These are phyloP conservation scores for Tulasnella sp. DNA, from an alignment of 768 basidiomycete species.

Conservation along the genomic window DNA sequence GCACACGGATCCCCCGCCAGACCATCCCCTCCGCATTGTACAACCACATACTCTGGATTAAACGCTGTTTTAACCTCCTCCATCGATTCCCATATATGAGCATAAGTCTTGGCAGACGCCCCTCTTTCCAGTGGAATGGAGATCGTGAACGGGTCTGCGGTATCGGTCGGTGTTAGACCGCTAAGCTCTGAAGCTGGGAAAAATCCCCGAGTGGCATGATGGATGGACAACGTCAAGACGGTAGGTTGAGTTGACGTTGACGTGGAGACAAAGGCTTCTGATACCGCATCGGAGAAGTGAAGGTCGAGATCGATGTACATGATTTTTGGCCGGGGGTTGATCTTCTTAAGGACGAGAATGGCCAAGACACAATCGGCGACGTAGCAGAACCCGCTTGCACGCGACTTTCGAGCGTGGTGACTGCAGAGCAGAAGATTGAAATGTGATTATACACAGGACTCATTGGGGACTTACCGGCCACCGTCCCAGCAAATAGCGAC, in stretches of 20 bases:
- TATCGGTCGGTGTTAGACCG: slow-evolving; percentile 50
- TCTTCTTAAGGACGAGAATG: slow-evolving; percentile 67
- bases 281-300: slow-evolving; percentile 89
- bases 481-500: slow-evolving; percentile 90
- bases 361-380: slow-evolving; percentile 87
- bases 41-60: slow-evolving; percentile 72
- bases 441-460: slow-evolving; percentile 32
- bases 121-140: slow-evolving; percentile 79
- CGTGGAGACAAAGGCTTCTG: slow-evolving; percentile 65
- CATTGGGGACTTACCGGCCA: slow-evolving; percentile 52
- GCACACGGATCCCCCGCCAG: slow-evolving; percentile 90
- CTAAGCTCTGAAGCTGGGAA: slow-evolving; percentile 69
- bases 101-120: slow-evolving; percentile 65
- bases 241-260: slow-evolving; percentile 44
- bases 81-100: slow-evolving; percentile 59
- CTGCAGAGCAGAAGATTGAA: slow-evolving; percentile 44
- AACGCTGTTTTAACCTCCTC: slow-evolving; percentile 64
- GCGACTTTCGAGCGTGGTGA: slow-evolving; percentile 80
- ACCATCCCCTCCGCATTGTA: slow-evolving; percentile 89
- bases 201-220: slow-evolving; percentile 81
- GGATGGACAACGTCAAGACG: slow-evolving; percentile 74
- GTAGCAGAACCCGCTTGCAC: slow-evolving; percentile 91
- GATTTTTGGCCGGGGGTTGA: slow-evolving; percentile 51
- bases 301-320: slow-evolving; percentile 94
- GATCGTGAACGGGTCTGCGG: slow-evolving; percentile 66